phyloP scores from a whole-genome alignment of 2,329 filamentous ascomycete genomes.

The Fusarium brachygibbosum region DNA sequence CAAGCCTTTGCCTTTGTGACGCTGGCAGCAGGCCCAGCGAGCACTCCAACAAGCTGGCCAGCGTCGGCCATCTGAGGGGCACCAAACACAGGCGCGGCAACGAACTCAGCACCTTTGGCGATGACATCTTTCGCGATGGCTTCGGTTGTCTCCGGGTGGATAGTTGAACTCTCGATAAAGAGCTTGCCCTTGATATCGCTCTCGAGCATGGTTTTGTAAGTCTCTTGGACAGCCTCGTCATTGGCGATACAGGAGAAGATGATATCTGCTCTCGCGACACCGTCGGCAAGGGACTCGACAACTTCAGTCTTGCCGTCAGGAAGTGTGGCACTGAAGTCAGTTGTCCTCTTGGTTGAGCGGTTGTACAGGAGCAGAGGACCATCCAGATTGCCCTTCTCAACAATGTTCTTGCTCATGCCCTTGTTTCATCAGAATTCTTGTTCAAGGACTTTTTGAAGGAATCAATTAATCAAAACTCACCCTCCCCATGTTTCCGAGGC shows the following conservation, averaged over 20 bases:
- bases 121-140: slow-evolving; percentile 70
- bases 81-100: slow-evolving; percentile 79
- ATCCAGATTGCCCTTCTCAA: slow-evolving; percentile 79
- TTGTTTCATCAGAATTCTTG: slow-evolving; percentile 51
- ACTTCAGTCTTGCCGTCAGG: slow-evolving; percentile 73
- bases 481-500: slow-evolving; percentile 89
- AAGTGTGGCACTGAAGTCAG: slow-evolving; percentile 73
- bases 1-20: slow-evolving; percentile 77
- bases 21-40: slow-evolving; percentile 72
- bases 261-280: slow-evolving; percentile 77
- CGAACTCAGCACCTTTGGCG: slow-evolving; percentile 76
- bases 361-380: slow-evolving; percentile 85
- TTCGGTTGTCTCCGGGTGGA: slow-evolving; percentile 85
- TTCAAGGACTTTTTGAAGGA: not conserved
- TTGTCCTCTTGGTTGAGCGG: slow-evolving; percentile 76
- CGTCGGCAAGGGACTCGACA: slow-evolving; percentile 73
- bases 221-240: slow-evolving; percentile 77
- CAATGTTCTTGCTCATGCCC: slow-evolving; percentile 89
- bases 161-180: slow-evolving; percentile 88
- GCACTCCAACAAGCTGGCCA: slow-evolving; percentile 79
- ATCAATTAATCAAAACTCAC: slow-evolving; percentile 60
- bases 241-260: slow-evolving; percentile 87
- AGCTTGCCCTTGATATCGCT: slow-evolving; percentile 75
- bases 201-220: slow-evolving; percentile 69
- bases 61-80: slow-evolving; percentile 77